A percentile compares a stretch with the other conserved stretches of the same genome.
Evolutionary conservation across 148 eudicot species (phyloP).

Genomic region (Dysphania ambrosioides): DNA sequence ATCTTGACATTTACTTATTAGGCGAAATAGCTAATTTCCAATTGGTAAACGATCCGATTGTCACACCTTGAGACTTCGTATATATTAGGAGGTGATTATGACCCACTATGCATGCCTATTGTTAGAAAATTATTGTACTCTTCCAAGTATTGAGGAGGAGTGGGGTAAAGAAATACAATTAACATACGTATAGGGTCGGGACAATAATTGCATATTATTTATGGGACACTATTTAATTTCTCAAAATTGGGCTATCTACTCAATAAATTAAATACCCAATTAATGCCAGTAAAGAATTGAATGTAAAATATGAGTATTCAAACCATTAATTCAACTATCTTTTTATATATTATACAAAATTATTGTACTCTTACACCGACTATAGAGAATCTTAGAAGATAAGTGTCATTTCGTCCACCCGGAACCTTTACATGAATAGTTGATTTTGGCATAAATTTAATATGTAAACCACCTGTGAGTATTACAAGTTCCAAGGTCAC

Average conservation of each 20-base stretch:
- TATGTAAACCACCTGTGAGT: background rate
- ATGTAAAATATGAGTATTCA: too few species aligned
- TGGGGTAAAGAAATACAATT: background rate
- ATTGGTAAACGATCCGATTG: too few species aligned
- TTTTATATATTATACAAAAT: too few species aligned
- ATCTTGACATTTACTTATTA: background rate
- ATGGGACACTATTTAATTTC: too few species aligned
- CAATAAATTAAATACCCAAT: too few species aligned
- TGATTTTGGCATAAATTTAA: background rate
- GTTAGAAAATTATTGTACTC: background rate
- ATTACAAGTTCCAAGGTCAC: constrained; percentile 17
- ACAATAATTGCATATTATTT: too few species aligned
- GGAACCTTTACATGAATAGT: background rate
- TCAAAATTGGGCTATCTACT: too few species aligned
- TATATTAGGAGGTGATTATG: background rate
- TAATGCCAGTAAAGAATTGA: too few species aligned
- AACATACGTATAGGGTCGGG: too few species aligned
- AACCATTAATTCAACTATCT: too few species aligned
- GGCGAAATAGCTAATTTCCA: background rate
- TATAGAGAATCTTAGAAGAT: background rate
- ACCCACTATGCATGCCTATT: background rate
- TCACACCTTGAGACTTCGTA: too few species aligned
- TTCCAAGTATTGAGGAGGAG: background rate
- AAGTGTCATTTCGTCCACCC: background rate
- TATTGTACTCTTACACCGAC: too few species aligned